phyloP scores from a whole-genome alignment of 2,329 filamentous ascomycete species.

The Pseudopyricularia javanii region DNA sequence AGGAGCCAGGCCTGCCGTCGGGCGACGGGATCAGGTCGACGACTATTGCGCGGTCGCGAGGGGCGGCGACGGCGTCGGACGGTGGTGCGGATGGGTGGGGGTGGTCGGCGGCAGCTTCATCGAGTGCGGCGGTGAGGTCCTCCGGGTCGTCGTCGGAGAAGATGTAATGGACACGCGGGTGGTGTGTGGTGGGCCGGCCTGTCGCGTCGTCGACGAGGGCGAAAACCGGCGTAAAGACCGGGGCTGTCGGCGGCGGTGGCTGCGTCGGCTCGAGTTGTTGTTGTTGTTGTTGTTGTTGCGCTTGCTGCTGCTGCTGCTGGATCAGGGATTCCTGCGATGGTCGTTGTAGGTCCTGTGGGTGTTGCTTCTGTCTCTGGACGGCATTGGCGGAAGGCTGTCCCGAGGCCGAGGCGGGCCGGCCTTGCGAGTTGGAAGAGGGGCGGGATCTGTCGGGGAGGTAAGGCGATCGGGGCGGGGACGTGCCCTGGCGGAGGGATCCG shows the following conservation, averaged over 20 bases:
- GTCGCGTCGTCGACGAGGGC: slow-evolving; percentile 67
- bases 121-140: slow-evolving; percentile 55
- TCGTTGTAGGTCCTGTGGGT: slow-evolving; percentile 1
- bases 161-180: slow-evolving; percentile 82
- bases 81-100: slow-evolving; percentile 11
- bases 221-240: slow-evolving; percentile 70
- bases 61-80: slow-evolving; percentile 5
- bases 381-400: slow-evolving; percentile 3
- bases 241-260: slow-evolving; percentile 12
- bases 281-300: no score
- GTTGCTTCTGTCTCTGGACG: not conserved
- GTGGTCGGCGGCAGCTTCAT: slow-evolving; percentile 18
- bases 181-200: slow-evolving; percentile 54
- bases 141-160: slow-evolving; percentile 87
- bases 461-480: slow-evolving; percentile 7
- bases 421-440: slow-evolving; percentile 7
- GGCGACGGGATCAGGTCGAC: slow-evolving; percentile 25
- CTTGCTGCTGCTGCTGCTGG: slow-evolving; percentile 6
- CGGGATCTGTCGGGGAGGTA: slow-evolving; percentile 6
- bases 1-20: slow-evolving; percentile 13
- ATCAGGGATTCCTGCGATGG: not conserved
- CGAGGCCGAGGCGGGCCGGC: slow-evolving; percentile 3
- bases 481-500: slow-evolving; percentile 9
- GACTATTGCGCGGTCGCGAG: slow-evolving; percentile 32
- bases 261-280: not conserved